Percentiles rank a stretch among this genome's conserved stretches.
phyloP scores from a whole-genome alignment of 192 early-diverging fungal species.

The Coemansia sp. region DNA sequence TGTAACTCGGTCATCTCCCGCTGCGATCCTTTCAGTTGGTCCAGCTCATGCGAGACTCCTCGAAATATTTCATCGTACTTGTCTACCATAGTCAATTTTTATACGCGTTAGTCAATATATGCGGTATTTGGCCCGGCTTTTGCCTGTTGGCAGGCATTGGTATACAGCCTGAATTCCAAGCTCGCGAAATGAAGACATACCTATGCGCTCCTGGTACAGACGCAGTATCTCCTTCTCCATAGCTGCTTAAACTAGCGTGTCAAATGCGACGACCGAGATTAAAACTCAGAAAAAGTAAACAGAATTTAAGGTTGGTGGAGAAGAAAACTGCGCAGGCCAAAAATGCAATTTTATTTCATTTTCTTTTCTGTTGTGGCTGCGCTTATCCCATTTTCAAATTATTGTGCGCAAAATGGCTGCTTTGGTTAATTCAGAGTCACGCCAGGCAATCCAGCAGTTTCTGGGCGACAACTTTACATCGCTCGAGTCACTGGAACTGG shows the following conservation, averaged over 20 bases:
- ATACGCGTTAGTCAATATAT: neutral
- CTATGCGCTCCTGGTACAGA: constrained; percentile 54
- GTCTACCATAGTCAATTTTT: constrained; percentile 28
- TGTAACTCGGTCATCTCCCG: constrained; percentile 43
- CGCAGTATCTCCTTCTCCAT: constrained; percentile 54
- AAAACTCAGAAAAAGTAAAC: constrained; percentile 4
- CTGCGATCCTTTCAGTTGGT: constrained; percentile 44
- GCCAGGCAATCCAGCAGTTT: constrained; percentile 28
- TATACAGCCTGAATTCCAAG: neutral
- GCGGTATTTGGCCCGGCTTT: neutral
- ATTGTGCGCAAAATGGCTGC: constrained; percentile 5
- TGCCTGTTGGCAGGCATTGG: neutral
- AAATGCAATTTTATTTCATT: neutral
- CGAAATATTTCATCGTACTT: constrained; percentile 52
- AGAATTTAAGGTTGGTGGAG: neutral
- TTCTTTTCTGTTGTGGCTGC: neutral
- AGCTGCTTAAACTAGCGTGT: neutral
- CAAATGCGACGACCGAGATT: neutral
- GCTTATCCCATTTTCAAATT: neutral
- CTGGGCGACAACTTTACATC: constrained; percentile 42
- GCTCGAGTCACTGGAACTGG: constrained; percentile 45
- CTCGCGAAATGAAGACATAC: constrained; percentile 11
- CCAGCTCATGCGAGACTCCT: constrained; percentile 39
- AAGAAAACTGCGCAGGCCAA: constrained; percentile 10
- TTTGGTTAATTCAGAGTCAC: constrained; percentile 1